Percentiles rank a stretch among this genome's conserved stretches.
phyloP scores from a whole-genome alignment of 177 flowering plant genomes.

The Tripterygium wilfordii region DNA sequence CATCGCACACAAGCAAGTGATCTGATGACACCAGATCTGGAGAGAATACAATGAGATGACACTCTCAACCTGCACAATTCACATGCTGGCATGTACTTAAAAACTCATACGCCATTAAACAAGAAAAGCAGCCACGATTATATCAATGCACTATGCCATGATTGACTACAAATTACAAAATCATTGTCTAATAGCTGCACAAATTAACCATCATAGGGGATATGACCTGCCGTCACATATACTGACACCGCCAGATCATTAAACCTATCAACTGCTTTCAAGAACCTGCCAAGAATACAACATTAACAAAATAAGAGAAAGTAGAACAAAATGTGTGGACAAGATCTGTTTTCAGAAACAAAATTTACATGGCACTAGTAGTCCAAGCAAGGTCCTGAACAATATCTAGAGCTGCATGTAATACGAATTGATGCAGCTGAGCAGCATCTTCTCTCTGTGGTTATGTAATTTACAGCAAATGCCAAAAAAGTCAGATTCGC shows the following conservation, averaged over 20 bases:
- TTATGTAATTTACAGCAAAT: neutral
- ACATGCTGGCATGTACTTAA: too few relatives aligned
- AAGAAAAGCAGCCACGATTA: too few relatives aligned
- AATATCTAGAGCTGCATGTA: conserved; percentile 94
- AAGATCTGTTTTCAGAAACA: neutral
- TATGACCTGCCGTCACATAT: conserved; percentile 97
- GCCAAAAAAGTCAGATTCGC: too few relatives aligned
- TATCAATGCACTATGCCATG: too few relatives aligned
- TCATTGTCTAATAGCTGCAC: too few relatives aligned
- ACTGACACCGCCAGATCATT: conserved; percentile 91
- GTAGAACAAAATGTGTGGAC: neutral
- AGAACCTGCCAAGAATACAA: conserved; percentile 53
- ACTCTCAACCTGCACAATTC: too few relatives aligned
- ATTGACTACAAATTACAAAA: too few relatives aligned
- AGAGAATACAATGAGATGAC: too few relatives aligned
- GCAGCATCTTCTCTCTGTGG: conserved; percentile 91
- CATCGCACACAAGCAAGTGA: too few relatives aligned
- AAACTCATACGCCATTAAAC: too few relatives aligned
- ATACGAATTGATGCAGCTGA: conserved; percentile 91
- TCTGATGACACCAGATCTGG: too few relatives aligned
- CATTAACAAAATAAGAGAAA: conserved; percentile 1
- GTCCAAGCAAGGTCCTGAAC: conserved; percentile 99
- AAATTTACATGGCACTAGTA: conserved; percentile 89
- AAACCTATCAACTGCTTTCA: conserved; percentile 86
- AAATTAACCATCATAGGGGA: too few relatives aligned